phyloP scores from a whole-genome alignment of 192 early-diverging fungal genomes.

The Jimgerdemannia lactiflua region DNA sequence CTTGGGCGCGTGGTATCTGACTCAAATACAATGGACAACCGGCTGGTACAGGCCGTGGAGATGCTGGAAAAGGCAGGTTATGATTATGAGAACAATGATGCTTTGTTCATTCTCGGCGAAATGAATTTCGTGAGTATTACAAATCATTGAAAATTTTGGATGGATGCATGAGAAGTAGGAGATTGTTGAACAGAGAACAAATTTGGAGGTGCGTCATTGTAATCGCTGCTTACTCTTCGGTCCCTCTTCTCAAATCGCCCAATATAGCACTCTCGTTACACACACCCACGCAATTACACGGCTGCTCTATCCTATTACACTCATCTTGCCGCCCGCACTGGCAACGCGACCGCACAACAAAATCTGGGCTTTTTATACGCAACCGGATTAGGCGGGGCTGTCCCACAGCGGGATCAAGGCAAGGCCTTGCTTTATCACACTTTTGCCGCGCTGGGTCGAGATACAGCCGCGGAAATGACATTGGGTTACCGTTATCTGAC shows the following conservation, averaged over 20 bases:
- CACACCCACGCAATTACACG: conserved; percentile 48
- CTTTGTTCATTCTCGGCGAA: conserved; percentile 64
- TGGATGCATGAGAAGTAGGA: too few species aligned
- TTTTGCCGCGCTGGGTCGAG: conserved; percentile 77
- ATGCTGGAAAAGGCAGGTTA: conserved; percentile 45
- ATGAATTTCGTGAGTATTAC: conserved; percentile 47
- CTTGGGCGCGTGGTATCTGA: too few species aligned
- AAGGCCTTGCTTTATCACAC: conserved; percentile 74
- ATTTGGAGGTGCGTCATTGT: too few species aligned
- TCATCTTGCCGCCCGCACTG: conserved; percentile 56
- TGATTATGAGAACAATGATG: conserved; percentile 47
- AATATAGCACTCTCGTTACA: conserved; percentile 50
- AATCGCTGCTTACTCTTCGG: too few species aligned
- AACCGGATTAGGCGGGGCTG: conserved; percentile 71
- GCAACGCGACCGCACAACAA: conserved; percentile 83
- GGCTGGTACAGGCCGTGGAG: conserved; percentile 22
- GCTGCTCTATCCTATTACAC: conserved; percentile 65
- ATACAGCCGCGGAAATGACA: conserved; percentile 74
- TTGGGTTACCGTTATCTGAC: conserved; percentile 79
- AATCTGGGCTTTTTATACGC: conserved; percentile 91
- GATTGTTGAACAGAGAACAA: too few species aligned
- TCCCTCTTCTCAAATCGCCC: too few species aligned
- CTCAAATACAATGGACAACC: too few species aligned
- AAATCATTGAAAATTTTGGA: too few species aligned
- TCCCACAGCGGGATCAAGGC: conserved; percentile 56